These are phyloP conservation scores for Aspergillus sclerotialis DNA, from an alignment of 2,329 filamentous ascomycete genomes.

Conservation along the genomic window DNA sequence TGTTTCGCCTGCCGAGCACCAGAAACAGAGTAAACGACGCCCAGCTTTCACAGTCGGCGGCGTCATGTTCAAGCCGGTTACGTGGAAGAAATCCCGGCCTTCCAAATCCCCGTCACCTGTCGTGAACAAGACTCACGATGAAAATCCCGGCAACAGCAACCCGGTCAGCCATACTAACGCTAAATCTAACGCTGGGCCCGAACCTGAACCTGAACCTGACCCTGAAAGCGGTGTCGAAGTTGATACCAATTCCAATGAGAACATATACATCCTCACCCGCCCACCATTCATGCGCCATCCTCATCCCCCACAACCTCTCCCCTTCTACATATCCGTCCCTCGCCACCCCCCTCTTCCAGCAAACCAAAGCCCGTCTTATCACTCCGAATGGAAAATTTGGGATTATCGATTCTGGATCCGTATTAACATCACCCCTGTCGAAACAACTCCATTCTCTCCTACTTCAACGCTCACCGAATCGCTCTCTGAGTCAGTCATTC, in stretches of 20 bases:
- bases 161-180: no score
- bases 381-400: constrained; percentile 38
- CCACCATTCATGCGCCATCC: constrained; percentile 27
- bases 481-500: no score
- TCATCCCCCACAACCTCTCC: constrained; percentile 14
- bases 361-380: not conserved
- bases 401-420: constrained; percentile 53
- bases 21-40: no score
- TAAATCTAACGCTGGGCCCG: no score
- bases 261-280: constrained; percentile 33
- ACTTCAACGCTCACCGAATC: no score
- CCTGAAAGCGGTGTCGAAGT: no score
- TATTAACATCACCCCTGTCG: constrained; percentile 26
- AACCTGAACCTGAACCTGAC: no score
- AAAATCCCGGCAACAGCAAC: no score
- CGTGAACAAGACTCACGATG: no score
- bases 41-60: constrained; percentile 44
- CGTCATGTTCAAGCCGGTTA: constrained; percentile 41
- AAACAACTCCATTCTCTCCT: not conserved
- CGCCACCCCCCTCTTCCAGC: not conserved
- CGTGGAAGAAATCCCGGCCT: constrained; percentile 4
- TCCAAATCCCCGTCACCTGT: no score
- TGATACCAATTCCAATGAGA: constrained; percentile 7
- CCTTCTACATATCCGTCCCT: constrained; percentile 9
- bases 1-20: not conserved